Conservation (phyloP, 2,329 filamentous ascomycete species). For the Talaromyces sp. region DNA sequence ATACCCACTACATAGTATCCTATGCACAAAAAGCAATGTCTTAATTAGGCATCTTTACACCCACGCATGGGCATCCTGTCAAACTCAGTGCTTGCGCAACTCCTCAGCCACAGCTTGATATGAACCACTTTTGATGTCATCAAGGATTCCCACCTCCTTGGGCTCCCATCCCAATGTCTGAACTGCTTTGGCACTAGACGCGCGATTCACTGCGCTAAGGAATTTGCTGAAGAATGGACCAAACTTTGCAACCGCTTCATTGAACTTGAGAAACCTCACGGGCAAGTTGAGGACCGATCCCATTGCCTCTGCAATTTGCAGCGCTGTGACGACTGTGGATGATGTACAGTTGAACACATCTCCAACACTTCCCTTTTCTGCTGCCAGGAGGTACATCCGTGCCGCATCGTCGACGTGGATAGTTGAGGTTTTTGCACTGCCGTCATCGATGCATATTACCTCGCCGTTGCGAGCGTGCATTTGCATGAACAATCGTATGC, state of each 20-base stretch:
- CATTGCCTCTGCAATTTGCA: slow-evolving; percentile 31
- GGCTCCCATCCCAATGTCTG: slow-evolving; percentile 41
- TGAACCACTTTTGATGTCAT: not conserved
- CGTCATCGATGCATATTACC: slow-evolving; percentile 31
- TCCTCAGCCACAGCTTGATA: not conserved
- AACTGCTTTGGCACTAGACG: slow-evolving; percentile 37
- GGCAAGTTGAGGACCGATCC: slow-evolving; percentile 28
- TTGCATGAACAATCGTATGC: slow-evolving; percentile 32
- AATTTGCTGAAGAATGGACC: slow-evolving; percentile 36
- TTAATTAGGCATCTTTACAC: not conserved
- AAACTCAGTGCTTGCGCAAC: not conserved
- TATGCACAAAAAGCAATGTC: not conserved
- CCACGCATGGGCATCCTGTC: not conserved
- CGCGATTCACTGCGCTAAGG: slow-evolving; percentile 33
- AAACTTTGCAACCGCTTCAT: slow-evolving; percentile 27
- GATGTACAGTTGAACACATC: slow-evolving; percentile 36
- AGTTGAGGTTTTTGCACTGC: slow-evolving; percentile 26
- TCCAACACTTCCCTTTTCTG: slow-evolving; percentile 30
- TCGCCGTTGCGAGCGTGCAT: slow-evolving; percentile 30
- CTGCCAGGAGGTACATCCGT: slow-evolving; percentile 38
- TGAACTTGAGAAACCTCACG: slow-evolving; percentile 22
- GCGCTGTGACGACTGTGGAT: slow-evolving; percentile 32
- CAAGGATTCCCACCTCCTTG: not conserved
- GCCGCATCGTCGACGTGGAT: slow-evolving; percentile 48
- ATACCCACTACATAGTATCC: not conserved